A percentile compares a stretch with the other conserved stretches of the same genome.
Evolutionary conservation across 1,284 basidiomycete genomes (phyloP).

Genomic region (Singerocomus rubriflavus): DNA sequence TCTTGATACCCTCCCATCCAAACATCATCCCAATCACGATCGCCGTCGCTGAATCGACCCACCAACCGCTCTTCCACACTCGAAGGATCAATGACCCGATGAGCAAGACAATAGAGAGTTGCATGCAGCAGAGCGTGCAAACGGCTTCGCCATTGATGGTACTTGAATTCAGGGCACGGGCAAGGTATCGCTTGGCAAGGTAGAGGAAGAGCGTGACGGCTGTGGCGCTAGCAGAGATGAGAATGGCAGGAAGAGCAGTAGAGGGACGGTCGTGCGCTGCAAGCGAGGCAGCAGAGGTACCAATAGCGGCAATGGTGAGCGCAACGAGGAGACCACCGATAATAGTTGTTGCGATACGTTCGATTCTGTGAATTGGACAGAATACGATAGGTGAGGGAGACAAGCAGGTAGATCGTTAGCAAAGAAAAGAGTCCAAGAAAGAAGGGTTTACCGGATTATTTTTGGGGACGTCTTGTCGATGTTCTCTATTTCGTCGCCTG

Average conservation of each 20-base stretch:
- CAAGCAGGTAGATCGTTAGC: background rate
- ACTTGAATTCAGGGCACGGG: constrained; percentile 42
- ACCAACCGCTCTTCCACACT: constrained; percentile 45
- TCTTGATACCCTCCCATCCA: constrained; percentile 42
- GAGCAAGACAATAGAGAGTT: constrained; percentile 37
- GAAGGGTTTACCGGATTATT: constrained; percentile 30
- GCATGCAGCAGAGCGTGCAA: constrained; percentile 34
- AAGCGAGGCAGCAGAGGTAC: background rate
- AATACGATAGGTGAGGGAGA: background rate
- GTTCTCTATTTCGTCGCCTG: constrained; percentile 32
- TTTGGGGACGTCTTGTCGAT: constrained; percentile 5
- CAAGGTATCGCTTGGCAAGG: constrained; percentile 44
- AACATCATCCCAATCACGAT: constrained; percentile 41
- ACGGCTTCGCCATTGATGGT: constrained; percentile 42
- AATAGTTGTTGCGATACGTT: constrained; percentile 34
- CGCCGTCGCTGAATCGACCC: constrained; percentile 44
- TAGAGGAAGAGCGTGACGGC: constrained; percentile 41
- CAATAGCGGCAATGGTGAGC: constrained; percentile 30
- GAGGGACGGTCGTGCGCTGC: constrained; percentile 37
- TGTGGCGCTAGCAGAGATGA: constrained; percentile 41
- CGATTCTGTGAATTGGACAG: constrained; percentile 31
- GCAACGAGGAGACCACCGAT: constrained; percentile 39
- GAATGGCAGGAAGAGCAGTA: constrained; percentile 34
- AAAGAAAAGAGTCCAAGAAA: background rate
- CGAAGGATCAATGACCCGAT: constrained; percentile 36